Base-by-base conservation (phyloP, 768 basidiomycete genomes). In the Trametes elegans region DNA sequence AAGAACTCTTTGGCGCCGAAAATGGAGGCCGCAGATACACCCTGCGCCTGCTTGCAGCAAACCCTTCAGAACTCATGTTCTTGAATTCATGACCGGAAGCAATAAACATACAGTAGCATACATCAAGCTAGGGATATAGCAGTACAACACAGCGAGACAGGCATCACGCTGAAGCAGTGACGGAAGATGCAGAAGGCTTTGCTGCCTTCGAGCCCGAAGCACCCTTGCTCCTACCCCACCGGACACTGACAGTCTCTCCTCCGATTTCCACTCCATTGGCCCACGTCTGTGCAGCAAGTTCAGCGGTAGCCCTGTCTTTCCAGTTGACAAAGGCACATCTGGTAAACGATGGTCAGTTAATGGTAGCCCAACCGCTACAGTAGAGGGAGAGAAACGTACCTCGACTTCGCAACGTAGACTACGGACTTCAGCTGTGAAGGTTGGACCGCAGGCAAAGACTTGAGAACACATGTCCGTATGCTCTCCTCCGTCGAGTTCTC, bases 261-360 rank as follows among this genome's bases (percentile, higher is more conserved):
- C 92, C 87, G 23, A 98, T 76, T 61, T 96, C 95, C 9, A 98
- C 74, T 1, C 95, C 94, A 58, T 86, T 85, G n/a, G 92, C 83
- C 84, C 95, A 93, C 9, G 88, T 86, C 59, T 90, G 83, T 0
- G 95, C 95, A 0, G 91, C 93, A 14, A 76, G 74, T 71, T 99
- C 97, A 14, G 97, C 95, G n/a, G 82, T 76, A 6, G 76, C 65
- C 18, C 97, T 81, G 49, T 88, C 83, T 62, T 80, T 85, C 75
- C 98, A 98, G 70, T 98, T 98, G 49, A 97, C 80, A 70, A 99
- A 99, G 1, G 96, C 97, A 72, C 94, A 96, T 70, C 90, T 90
- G 14, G n/a, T n/a, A n/a, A n/a, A n/a, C n/a, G n/a, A n/a, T n/a
- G n/a, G n/a, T n/a, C n/a, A n/a, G n/a, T n/a, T n/a, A n/a, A n/a